Evolutionary conservation across 257 asterid species (phyloP), one percentile per base, ranked within the genome.

Genomic region (Solanum pimpinellifolium): DNA sequence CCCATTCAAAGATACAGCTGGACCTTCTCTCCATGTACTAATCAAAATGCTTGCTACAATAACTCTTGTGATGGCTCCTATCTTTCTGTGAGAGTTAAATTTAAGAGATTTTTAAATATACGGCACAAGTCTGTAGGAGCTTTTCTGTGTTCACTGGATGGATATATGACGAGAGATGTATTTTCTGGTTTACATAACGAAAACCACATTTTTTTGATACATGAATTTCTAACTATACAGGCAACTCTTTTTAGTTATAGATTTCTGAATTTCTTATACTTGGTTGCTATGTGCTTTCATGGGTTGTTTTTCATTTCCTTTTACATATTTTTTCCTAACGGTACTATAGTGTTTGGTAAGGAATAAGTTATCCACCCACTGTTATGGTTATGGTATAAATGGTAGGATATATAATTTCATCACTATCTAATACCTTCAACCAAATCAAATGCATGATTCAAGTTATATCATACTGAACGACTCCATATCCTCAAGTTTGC

Each of bases 1-100:
- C 72, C 99, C 99, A 52, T 97, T 97, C 90, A 97, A 97, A 87
- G 99, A 97, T 92, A 97, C 99, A 14, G 99, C 99, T 4, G 99
- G 99, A 39, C 99, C 99, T 83, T 97, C 99, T 25, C 87, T 97
- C 84, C 99, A 97, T 84, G 99, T 97, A 37, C 98, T 97, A 41
- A 97, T 97, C 86, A 97, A 97, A 89, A 94, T 97, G 99, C 94
- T 97, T 90, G 99, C 99, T 56, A 97, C 99, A 12, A 97, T 97
- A 42, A 97, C 99, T 77, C 99, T 97, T 37, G 99, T 97, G 65
- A 97, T 97, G 99, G 99, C 99, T 85, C 99, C 99, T 6, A 69
- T 97, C 37, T 97, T 96, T 91, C 95, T 97, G 89, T 97, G 94
- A 95, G 88, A 72, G 68, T 74, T 15, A 15, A 46, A 31, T 47